Conservation (phyloP, 2,329 filamentous ascomycete species). For the Trichoderma atroviride region DNA sequence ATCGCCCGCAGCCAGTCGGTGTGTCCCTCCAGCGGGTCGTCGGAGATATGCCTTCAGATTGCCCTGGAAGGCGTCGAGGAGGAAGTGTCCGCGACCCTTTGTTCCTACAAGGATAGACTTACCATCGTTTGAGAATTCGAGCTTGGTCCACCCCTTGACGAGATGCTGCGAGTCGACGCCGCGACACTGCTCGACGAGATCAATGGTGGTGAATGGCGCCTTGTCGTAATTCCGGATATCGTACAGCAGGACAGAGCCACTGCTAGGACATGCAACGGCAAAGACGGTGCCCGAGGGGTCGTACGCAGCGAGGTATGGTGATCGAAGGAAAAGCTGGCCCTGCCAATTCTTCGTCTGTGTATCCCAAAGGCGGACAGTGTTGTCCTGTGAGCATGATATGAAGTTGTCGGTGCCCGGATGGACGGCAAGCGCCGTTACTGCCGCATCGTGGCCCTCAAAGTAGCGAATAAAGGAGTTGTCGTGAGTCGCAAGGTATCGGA, state of each 20-base stretch:
- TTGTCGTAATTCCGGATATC: slow-evolving; percentile 94
- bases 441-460: slow-evolving; percentile 84
- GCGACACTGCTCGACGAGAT: slow-evolving; percentile 64
- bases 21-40: slow-evolving; percentile 58
- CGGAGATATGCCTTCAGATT: slow-evolving; percentile 72
- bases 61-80: slow-evolving; percentile 92
- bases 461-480: slow-evolving; percentile 97
- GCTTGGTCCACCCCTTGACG: slow-evolving; percentile 77
- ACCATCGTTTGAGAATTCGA: slow-evolving; percentile 96
- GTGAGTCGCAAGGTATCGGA: slow-evolving; percentile 84
- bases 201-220: slow-evolving; percentile 83
- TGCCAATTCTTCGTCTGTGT: slow-evolving; percentile 77
- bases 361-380: slow-evolving; percentile 91
- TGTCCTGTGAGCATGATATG: slow-evolving; percentile 86
- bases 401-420: slow-evolving; percentile 89
- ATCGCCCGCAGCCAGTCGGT: slow-evolving; percentile 58
- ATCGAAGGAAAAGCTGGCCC: slow-evolving; percentile 78
- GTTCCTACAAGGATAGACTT: slow-evolving; percentile 84
- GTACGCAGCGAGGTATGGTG: slow-evolving; percentile 82
- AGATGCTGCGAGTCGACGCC: slow-evolving; percentile 58
- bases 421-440: slow-evolving; percentile 81
- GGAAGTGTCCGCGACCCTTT: slow-evolving; percentile 79
- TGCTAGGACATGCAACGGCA: slow-evolving; percentile 80
- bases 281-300: slow-evolving; percentile 93
- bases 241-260: slow-evolving; percentile 82